phyloP scores from a whole-genome alignment of 192 early-diverging fungal genomes.

The Phlyctochytrium planicorne region DNA sequence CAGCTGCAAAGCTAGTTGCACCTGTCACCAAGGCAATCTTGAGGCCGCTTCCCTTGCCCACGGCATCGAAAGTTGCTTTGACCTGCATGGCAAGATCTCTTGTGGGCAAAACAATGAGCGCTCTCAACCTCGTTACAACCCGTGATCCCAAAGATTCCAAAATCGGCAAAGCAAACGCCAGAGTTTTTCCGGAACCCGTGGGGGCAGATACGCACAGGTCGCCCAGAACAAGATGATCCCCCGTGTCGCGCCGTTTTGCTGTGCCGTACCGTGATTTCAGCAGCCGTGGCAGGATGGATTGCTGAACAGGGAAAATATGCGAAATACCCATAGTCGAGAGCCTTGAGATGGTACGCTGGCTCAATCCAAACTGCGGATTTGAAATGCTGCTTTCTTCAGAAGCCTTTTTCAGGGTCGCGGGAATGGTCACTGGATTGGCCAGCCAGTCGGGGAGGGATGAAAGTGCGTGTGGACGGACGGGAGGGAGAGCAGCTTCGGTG shows the following conservation, averaged over 20 bases:
- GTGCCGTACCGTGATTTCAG: slow-evolving; percentile 61
- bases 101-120: slow-evolving; percentile 89
- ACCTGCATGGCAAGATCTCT: slow-evolving; percentile 91
- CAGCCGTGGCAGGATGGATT: slow-evolving; percentile 79
- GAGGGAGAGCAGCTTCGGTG: too few relatives aligned
- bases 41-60: slow-evolving; percentile 74
- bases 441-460: slow-evolving; percentile 92
- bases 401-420: slow-evolving; percentile 50
- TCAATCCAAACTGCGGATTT: slow-evolving; percentile 60
- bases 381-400: slow-evolving; percentile 36
- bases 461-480: too few relatives aligned
- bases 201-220: slow-evolving; percentile 94
- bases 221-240: slow-evolving; percentile 33
- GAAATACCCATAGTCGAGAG: slow-evolving; percentile 63
- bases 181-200: slow-evolving; percentile 94
- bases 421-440: slow-evolving; percentile 71
- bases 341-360: slow-evolving; percentile 40
- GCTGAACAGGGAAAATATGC: slow-evolving; percentile 87
- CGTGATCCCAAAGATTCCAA: slow-evolving; percentile 72
- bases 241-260: neutral
- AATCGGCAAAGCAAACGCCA: slow-evolving; percentile 94
- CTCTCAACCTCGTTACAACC: slow-evolving; percentile 77
- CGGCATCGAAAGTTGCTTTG: slow-evolving; percentile 76
- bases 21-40: slow-evolving; percentile 75
- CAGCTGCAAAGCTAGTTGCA: slow-evolving; percentile 72